Base-by-base conservation (phyloP, 129 eudicot genomes). In the Rutidosis leptorrhynchoides region DNA sequence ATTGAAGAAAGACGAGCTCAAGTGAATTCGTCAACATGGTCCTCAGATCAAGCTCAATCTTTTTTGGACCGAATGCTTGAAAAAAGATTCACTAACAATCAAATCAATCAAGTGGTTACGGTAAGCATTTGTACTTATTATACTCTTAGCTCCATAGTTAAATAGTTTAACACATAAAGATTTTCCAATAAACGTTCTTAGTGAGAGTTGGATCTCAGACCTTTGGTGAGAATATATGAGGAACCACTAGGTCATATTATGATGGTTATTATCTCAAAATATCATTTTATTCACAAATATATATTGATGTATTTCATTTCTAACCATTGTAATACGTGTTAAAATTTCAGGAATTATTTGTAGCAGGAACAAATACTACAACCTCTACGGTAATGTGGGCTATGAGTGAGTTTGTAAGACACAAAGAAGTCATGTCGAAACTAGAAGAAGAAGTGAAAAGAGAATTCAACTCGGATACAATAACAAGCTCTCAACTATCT, bases 321-420 rank as follows among this genome's bases (percentile, higher is more conserved):
- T n/a, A n/a, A n/a, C n/a, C n/a, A n/a, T n/a, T n/a, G n/a, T n/a
- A n/a, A n/a, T n/a, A n/a, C n/a, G n/a, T n/a, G n/a, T n/a, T n/a
- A n/a, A n/a, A 7, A 29, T 3, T 77, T 66, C 24, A 73, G 83
- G 83, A 79, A 30, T 19, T 74, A 42, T 62, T 68, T 22, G 54
- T 42, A 21, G 77, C 70, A 4, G 83, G 83, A 19, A 70, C 80
- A 57, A 80, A 69, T 43, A 68, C 80, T 0, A 55, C 55, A 17
- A 70, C 71, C 3, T 68, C 67, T 20, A 74, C 76, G 12, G 29
- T 60, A 0, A 78, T 61, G 51, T 69, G 80, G 83, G 73, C 66
- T 6, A 79, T 79, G 80, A 73, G 73, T 0, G 83, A 79, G 33
- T 42, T 74, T 27, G 3, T 79, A n/a, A 64, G 29, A 63, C 64